Conservation (phyloP, 768 basidiomycete species). For the Cystofilobasidium ferigula region DNA sequence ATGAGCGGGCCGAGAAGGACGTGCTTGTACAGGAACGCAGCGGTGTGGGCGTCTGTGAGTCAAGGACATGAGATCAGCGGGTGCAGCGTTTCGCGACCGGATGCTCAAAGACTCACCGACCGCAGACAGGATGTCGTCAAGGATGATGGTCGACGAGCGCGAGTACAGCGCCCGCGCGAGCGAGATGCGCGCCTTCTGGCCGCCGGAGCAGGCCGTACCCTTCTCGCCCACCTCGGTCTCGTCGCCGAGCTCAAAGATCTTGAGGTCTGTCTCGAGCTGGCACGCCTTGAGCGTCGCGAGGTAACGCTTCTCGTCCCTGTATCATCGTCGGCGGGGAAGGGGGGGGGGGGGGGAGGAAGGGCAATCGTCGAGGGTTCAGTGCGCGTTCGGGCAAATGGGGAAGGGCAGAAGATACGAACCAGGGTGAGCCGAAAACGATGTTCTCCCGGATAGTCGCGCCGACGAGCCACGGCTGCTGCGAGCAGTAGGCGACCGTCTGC, state of each 20-base stretch:
- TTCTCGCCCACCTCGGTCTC: slow-evolving; percentile 36
- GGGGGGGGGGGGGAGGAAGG: no score
- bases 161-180: slow-evolving; percentile 14
- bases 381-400: background rate
- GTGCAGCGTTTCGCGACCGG: no score
- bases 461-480: slow-evolving; percentile 19
- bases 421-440: slow-evolving; percentile 22
- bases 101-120: no score
- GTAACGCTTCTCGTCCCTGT: slow-evolving; percentile 58
- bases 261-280: slow-evolving; percentile 57
- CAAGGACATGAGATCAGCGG: slow-evolving; percentile 41
- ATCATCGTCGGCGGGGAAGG: no score
- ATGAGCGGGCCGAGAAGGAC: slow-evolving; percentile 71
- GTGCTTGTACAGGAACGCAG: slow-evolving; percentile 65
- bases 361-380: no score
- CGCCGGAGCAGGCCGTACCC: slow-evolving; percentile 36
- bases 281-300: slow-evolving; percentile 67
- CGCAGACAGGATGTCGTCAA: slow-evolving; percentile 8
- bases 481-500: slow-evolving; percentile 20
- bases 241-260: slow-evolving; percentile 71
- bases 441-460: slow-evolving; percentile 18
- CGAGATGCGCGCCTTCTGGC: slow-evolving; percentile 45
- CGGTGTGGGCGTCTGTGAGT: slow-evolving; percentile 79
- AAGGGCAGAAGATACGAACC: background rate
- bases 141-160: slow-evolving; percentile 23